phyloP scores from a whole-genome alignment of 768 basidiomycete species.

The Postia placenta region DNA sequence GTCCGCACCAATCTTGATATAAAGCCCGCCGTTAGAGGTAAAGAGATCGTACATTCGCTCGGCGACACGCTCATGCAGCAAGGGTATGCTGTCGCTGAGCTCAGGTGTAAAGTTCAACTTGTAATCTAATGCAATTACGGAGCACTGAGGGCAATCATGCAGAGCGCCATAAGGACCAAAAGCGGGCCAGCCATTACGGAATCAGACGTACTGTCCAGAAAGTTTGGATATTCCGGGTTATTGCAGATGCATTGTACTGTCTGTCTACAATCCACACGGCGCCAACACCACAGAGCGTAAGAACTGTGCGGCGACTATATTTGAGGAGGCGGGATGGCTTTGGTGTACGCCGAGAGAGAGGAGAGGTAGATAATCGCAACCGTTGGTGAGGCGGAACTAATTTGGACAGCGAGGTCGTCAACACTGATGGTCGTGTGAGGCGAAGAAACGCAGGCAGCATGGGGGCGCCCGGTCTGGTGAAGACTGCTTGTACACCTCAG shows the following conservation, averaged over 20 bases:
- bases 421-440: too few relatives aligned
- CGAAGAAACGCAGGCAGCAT: too few relatives aligned
- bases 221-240: constrained; percentile 41
- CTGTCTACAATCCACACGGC: constrained; percentile 24
- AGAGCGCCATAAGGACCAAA: neutral
- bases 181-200: neutral
- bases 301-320: constrained; percentile 2
- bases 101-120: constrained; percentile 81
- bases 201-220: constrained; percentile 38
- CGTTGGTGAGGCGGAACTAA: too few relatives aligned
- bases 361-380: too few relatives aligned
- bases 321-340: neutral
- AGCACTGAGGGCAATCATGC: constrained; percentile 39
- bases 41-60: constrained; percentile 70
- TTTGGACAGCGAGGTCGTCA: too few relatives aligned
- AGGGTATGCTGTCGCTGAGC: constrained; percentile 67
- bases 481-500: too few relatives aligned
- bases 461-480: too few relatives aligned
- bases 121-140: constrained; percentile 71
- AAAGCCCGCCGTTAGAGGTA: constrained; percentile 77
- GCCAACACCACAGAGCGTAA: neutral
- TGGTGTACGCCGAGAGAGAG: too few relatives aligned
- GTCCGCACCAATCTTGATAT: constrained; percentile 70
- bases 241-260: constrained; percentile 43
- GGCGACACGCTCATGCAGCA: constrained; percentile 82